phyloP scores from a whole-genome alignment of 1,284 basidiomycete species.

The Trichosporon inkin region DNA sequence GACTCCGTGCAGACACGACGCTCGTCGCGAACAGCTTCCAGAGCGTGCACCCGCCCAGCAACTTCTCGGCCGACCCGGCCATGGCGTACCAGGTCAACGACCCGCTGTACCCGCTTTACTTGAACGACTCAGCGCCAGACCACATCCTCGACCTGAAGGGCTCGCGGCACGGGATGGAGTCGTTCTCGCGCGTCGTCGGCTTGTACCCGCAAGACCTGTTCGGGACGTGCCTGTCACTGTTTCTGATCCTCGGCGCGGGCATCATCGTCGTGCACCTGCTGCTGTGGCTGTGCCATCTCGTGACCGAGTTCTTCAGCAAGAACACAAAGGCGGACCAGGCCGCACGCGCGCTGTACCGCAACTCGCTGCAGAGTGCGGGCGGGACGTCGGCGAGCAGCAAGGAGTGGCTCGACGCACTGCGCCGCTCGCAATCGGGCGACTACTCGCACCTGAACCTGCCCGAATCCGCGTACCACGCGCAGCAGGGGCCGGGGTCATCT shows the following conservation, averaged over 20 bases:
- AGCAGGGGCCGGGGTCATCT: too few species aligned
- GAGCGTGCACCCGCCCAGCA: conserved; percentile 60
- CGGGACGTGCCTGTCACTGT: conserved; percentile 73
- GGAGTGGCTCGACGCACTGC: conserved; percentile 19
- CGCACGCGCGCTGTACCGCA: not conserved
- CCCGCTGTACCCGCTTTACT: conserved; percentile 67
- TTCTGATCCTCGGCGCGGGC: conserved; percentile 71
- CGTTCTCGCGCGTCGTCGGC: conserved; percentile 74
- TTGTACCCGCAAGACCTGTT: conserved; percentile 78
- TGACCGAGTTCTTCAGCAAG: conserved; percentile 32
- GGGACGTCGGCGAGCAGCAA: conserved; percentile 17
- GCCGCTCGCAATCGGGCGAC: conserved; percentile 9
- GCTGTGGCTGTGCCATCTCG: conserved; percentile 65
- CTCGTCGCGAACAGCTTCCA: conserved; percentile 61
- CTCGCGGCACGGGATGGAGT: conserved; percentile 59
- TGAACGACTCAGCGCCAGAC: conserved; percentile 60
- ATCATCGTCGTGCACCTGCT: conserved; percentile 65
- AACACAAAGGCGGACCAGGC: conserved; percentile 1
- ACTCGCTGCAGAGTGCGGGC: not conserved
- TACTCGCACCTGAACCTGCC: conserved; percentile 12
- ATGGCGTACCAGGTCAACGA: conserved; percentile 64
- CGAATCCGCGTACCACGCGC: not conserved
- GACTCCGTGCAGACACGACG: conserved; percentile 61
- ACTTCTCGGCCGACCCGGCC: conserved; percentile 51
- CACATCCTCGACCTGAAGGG: conserved; percentile 39